Conservation (phyloP, 805 yeast genomes). For the Myxozyma monticola region DNA sequence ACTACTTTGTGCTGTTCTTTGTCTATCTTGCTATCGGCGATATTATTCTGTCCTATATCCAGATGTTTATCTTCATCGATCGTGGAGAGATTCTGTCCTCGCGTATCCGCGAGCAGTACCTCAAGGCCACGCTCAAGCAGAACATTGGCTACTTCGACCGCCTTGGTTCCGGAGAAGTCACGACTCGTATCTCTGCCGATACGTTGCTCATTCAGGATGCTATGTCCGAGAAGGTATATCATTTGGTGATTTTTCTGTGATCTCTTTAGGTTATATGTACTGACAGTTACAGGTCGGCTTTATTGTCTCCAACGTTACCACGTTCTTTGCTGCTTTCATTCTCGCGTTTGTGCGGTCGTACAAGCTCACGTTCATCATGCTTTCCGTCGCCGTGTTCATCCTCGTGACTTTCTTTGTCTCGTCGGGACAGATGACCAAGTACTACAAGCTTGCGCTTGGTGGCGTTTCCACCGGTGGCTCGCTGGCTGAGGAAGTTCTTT, state of each 20-base stretch:
- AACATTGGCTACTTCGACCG: slow-evolving; percentile 46
- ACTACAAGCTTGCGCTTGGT: slow-evolving; percentile 25
- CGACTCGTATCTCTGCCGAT: slow-evolving; percentile 47
- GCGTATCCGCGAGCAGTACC: slow-evolving; percentile 42
- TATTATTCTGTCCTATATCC: slow-evolving; percentile 33
- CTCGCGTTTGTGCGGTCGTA: slow-evolving; percentile 42
- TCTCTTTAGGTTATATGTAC: slow-evolving; percentile 36
- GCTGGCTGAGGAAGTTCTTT: slow-evolving; percentile 45
- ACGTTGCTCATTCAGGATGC: slow-evolving; percentile 46
- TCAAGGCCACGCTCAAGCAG: slow-evolving; percentile 43
- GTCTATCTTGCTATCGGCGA: slow-evolving; percentile 45
- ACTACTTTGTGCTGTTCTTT: slow-evolving; percentile 43
- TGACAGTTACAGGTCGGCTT: slow-evolving; percentile 32
- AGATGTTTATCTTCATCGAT: slow-evolving; percentile 41
- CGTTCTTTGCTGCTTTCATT: slow-evolving; percentile 43
- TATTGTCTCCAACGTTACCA: slow-evolving; percentile 42
- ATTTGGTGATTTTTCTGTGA: slow-evolving; percentile 31
- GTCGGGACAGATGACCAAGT: slow-evolving; percentile 36
- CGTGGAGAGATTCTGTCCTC: slow-evolving; percentile 46
- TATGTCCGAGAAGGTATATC: slow-evolving; percentile 43
- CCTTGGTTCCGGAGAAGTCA: slow-evolving; percentile 46
- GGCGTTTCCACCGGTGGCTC: slow-evolving; percentile 34
- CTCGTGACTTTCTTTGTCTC: slow-evolving; percentile 37
- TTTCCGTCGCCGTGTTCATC: slow-evolving; percentile 40
- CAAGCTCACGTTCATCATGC: slow-evolving; percentile 42